Evolutionary conservation across 805 yeast species (phyloP).

Genomic region (Debaryomyces tyrocola): DNA sequence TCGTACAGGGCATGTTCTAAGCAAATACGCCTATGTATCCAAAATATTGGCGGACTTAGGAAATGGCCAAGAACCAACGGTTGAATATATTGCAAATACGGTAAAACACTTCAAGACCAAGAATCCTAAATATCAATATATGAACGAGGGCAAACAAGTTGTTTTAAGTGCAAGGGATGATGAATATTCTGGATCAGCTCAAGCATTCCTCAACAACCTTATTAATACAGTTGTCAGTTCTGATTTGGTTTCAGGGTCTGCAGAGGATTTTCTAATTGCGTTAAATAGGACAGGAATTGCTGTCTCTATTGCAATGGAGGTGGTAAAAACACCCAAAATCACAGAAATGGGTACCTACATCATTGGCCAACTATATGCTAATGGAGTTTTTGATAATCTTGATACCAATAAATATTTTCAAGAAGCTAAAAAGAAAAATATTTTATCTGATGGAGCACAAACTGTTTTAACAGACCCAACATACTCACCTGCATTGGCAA

Average conservation of each 20-base stretch:
- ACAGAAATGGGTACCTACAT: conserved; percentile 21
- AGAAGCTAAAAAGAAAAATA: conserved; percentile 20
- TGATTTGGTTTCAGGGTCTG: conserved; percentile 17
- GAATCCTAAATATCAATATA: conserved; percentile 19
- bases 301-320: conserved; percentile 24
- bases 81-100: conserved; percentile 29
- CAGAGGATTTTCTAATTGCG: conserved; percentile 25
- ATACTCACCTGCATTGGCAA: conserved; percentile 33
- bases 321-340: conserved; percentile 23
- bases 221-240: conserved; percentile 23
- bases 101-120: conserved; percentile 28
- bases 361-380: conserved; percentile 23
- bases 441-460: conserved; percentile 24
- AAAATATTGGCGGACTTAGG: conserved; percentile 33
- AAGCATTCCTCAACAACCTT: conserved; percentile 30
- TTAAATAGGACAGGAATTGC: conserved; percentile 31
- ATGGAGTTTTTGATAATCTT: conserved; percentile 32
- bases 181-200: conserved; percentile 30
- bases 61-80: conserved; percentile 26
- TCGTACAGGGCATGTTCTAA: conserved; percentile 25
- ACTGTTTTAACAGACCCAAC: conserved; percentile 25
- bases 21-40: conserved; percentile 29
- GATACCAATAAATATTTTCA: conserved; percentile 24
- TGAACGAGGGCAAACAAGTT: conserved; percentile 1
- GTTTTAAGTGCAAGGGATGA: conserved; percentile 7